These are phyloP conservation scores for Galeopsis tetrahit DNA, from an alignment of 257 asterid genomes.

Conservation along the genomic window DNA sequence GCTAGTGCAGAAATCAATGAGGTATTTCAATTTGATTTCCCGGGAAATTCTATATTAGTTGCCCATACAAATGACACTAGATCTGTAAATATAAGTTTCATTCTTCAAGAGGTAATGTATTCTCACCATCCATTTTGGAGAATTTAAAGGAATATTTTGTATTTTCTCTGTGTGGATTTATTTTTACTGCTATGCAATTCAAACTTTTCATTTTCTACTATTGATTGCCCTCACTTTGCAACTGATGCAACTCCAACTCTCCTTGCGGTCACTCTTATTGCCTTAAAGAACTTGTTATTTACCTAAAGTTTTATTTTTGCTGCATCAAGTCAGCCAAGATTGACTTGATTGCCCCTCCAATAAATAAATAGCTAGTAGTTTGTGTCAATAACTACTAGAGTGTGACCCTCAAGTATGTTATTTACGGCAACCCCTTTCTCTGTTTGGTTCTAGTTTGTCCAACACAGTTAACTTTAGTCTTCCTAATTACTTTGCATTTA, in stretches of 20 bases:
- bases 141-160: constrained; percentile 17
- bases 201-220: constrained; percentile 8
- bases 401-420: constrained; percentile 24
- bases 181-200: constrained; percentile 20
- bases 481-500: constrained; percentile 31
- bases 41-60: constrained; percentile 26
- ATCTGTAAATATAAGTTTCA: constrained; percentile 18
- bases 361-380: constrained; percentile 20
- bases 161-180: constrained; percentile 18
- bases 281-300: constrained; percentile 13
- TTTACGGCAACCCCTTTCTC: not conserved
- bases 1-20: constrained; percentile 94
- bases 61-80: constrained; percentile 21
- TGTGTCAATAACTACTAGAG: constrained; percentile 16
- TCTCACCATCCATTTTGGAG: constrained; percentile 25
- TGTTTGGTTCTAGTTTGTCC: constrained; percentile 10
- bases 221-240: constrained; percentile 17
- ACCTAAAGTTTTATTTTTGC: constrained; percentile 4
- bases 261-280: constrained; percentile 13
- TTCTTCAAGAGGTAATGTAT: constrained; percentile 27
- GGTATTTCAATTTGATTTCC: constrained; percentile 50
- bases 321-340: constrained; percentile 16
- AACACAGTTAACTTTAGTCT: constrained; percentile 9
- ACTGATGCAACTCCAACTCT: constrained; percentile 23
- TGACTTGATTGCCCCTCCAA: constrained; percentile 24